A percentile compares a stretch with the other conserved stretches of the same genome.
Conservation (phyloP, 495 filamentous ascomycete species). For the Penicillium dipodomyicola region DNA sequence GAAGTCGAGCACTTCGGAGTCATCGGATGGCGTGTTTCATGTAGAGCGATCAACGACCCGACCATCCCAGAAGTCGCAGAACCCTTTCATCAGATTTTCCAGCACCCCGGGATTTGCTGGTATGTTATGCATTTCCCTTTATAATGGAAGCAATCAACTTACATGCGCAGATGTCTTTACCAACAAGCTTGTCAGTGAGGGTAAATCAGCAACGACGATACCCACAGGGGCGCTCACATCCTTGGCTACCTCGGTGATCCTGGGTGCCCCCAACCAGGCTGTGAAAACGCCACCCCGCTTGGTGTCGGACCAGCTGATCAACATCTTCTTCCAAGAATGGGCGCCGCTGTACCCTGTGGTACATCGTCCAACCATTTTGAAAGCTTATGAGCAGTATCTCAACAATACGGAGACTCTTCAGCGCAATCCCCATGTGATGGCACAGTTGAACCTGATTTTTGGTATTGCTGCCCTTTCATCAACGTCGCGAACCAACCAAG, state of each 20-base stretch:
- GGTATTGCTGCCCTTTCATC: slow-evolving; percentile 76
- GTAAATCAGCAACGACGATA: slow-evolving; percentile 68
- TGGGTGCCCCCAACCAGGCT: slow-evolving; percentile 32
- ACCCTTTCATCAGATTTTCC: slow-evolving; percentile 70
- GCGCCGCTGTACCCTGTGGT: slow-evolving; percentile 92
- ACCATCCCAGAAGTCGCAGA: slow-evolving; percentile 10
- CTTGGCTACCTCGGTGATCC: slow-evolving; percentile 29
- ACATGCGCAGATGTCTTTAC: slow-evolving; percentile 69
- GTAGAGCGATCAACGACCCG: slow-evolving; percentile 22
- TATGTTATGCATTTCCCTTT: slow-evolving; percentile 45
- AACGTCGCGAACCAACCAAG: slow-evolving; percentile 55
- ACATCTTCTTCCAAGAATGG: slow-evolving; percentile 98
- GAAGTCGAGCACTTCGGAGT: slow-evolving; percentile 21
- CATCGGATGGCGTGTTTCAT: slow-evolving; percentile 32
- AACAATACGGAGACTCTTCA: slow-evolving; percentile 66
- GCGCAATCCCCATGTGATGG: slow-evolving; percentile 60
- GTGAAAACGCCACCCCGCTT: slow-evolving; percentile 77
- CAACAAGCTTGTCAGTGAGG: slow-evolving; percentile 68
- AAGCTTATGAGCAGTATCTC: slow-evolving; percentile 83
- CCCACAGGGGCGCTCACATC: slow-evolving; percentile 63
- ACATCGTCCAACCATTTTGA: slow-evolving; percentile 86
- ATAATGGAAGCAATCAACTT: not conserved
- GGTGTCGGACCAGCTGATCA: slow-evolving; percentile 91
- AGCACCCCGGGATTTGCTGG: slow-evolving; percentile 77
- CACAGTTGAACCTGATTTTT: slow-evolving; percentile 90